Conservation (phyloP, 805 yeast genomes). For the Pichia occidentalis region DNA sequence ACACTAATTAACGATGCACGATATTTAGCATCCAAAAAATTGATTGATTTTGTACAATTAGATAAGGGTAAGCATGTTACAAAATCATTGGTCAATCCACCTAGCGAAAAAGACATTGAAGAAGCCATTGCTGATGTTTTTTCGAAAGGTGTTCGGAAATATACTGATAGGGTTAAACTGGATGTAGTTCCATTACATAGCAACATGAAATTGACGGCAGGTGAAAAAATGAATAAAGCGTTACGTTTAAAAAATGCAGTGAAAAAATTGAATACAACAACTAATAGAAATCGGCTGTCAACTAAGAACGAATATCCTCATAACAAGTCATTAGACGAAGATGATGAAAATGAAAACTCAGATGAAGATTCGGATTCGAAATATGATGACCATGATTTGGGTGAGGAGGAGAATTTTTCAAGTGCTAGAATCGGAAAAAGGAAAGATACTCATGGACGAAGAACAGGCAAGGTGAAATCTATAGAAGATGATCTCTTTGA, state of each 20-base stretch:
- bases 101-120: constrained; percentile 14
- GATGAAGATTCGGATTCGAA: background rate
- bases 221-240: constrained; percentile 13
- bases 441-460: background rate
- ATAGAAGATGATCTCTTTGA: constrained; percentile 21
- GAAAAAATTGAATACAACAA: background rate
- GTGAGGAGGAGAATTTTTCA: background rate
- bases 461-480: constrained; percentile 8
- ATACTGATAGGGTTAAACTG: constrained; percentile 9
- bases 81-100: constrained; percentile 14
- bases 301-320: background rate
- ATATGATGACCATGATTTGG: background rate
- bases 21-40: constrained; percentile 29
- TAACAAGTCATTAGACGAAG: no score
- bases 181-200: constrained; percentile 9
- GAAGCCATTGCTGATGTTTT: constrained; percentile 2
- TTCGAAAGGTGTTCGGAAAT: constrained; percentile 5
- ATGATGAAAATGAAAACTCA: background rate
- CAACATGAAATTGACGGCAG: constrained; percentile 8
- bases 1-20: constrained; percentile 44
- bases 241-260: constrained; percentile 10
- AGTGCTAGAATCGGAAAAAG: background rate
- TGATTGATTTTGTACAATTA: constrained; percentile 13
- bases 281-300: background rate
- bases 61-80: constrained; percentile 12